phyloP scores from a whole-genome alignment of 768 basidiomycete genomes.

The Suillus brevipes region DNA sequence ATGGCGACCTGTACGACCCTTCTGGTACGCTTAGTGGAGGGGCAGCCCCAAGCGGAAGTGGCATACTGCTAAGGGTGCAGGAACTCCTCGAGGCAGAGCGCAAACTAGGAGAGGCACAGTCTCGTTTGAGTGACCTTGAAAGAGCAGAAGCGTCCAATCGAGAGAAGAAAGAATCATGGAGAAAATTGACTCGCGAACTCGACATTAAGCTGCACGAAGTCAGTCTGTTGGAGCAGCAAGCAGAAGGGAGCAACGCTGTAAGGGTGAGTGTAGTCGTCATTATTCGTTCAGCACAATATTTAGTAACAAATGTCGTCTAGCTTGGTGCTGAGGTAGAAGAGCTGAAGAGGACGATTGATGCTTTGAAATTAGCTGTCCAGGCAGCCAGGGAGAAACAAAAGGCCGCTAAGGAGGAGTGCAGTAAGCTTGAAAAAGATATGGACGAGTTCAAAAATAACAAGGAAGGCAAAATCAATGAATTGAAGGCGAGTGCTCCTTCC shows the following conservation, averaged over 20 bases:
- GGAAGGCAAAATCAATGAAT: conserved; percentile 92
- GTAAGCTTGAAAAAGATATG: conserved; percentile 95
- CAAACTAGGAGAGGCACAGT: conserved; percentile 51
- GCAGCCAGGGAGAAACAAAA: conserved; percentile 75
- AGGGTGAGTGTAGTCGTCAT: conserved; percentile 51
- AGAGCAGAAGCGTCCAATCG: conserved; percentile 52
- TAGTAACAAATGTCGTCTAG: conserved; percentile 39
- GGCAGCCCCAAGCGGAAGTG: conserved; percentile 73
- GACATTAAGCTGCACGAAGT: conserved; percentile 92
- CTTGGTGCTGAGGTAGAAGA: conserved; percentile 78
- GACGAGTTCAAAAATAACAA: conserved; percentile 98
- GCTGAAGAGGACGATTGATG: conserved; percentile 60
- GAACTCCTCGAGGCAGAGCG: conserved; percentile 71
- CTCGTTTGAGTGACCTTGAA: conserved; percentile 51
- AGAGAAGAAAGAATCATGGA: conserved; percentile 63
- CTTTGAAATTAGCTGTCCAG: conserved; percentile 58
- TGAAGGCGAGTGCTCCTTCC: conserved; percentile 60
- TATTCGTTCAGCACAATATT: background rate
- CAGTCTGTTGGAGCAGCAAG: conserved; percentile 76
- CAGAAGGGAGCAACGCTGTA: conserved; percentile 86
- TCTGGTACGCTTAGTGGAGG: conserved; percentile 93
- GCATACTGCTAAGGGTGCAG: conserved; percentile 80
- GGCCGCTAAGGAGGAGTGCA: conserved; percentile 71
- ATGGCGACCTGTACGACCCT: conserved; percentile 96
- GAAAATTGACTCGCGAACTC: conserved; percentile 57